Conservation (phyloP, 2,329 filamentous ascomycete species). For the Hymenoscyphus repandus region DNA sequence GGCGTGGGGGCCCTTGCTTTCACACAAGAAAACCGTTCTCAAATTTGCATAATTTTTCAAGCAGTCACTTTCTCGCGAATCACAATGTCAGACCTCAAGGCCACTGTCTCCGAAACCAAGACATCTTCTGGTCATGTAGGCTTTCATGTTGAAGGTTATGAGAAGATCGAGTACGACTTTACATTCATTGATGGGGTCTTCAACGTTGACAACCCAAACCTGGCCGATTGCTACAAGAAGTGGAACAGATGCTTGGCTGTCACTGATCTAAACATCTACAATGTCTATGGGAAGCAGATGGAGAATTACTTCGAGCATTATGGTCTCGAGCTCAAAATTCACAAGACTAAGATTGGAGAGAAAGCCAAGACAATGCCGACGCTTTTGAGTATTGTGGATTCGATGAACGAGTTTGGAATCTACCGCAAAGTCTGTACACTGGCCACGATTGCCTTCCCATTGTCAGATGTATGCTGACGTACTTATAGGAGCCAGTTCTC, state of each 20-base stretch:
- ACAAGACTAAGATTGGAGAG: constrained; percentile 70
- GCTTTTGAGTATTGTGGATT: constrained; percentile 63
- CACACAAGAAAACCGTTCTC: too few species aligned
- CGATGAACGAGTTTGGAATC: constrained; percentile 69
- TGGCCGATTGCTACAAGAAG: constrained; percentile 58
- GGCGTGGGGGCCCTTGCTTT: too few species aligned
- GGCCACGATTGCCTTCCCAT: neutral
- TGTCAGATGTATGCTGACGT: constrained; percentile 6
- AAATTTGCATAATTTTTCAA: too few species aligned
- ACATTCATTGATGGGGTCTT: constrained; percentile 68
- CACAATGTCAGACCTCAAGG: constrained; percentile 64
- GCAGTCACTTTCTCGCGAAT: too few species aligned
- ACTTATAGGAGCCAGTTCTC: constrained; percentile 52
- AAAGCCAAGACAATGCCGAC: constrained; percentile 71
- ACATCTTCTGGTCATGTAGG: constrained; percentile 38
- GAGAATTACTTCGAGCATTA: constrained; percentile 63
- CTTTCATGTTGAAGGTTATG: constrained; percentile 67
- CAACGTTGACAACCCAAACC: constrained; percentile 51
- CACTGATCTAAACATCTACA: constrained; percentile 67
- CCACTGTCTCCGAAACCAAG: constrained; percentile 57
- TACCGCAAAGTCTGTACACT: constrained; percentile 48
- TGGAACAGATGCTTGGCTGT: constrained; percentile 64
- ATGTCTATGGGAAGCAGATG: constrained; percentile 61
- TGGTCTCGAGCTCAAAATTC: constrained; percentile 55
- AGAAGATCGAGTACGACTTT: constrained; percentile 74